phyloP scores from a whole-genome alignment of 176 grass and related monocot species.

The Carex parvula region DNA sequence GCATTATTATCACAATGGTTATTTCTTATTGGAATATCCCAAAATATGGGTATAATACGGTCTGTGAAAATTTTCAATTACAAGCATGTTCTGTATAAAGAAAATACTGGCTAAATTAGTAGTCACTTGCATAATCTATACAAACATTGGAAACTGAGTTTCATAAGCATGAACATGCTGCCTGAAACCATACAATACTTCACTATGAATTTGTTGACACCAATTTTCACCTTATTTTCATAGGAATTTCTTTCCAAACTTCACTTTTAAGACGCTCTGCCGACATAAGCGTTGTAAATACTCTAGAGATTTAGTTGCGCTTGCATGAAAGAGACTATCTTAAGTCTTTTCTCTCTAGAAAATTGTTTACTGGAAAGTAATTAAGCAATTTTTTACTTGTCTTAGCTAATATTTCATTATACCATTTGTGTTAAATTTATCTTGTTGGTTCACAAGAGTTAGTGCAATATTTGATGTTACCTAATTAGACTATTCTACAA shows the following conservation, averaged over 20 bases:
- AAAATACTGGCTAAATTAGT: not conserved
- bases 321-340: too few species aligned
- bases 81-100: not conserved
- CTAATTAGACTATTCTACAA: not conserved
- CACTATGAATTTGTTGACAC: too few species aligned
- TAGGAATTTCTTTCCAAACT: too few species aligned
- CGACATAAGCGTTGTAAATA: too few species aligned
- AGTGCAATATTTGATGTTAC: not conserved
- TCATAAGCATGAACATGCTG: not conserved
- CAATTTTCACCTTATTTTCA: too few species aligned
- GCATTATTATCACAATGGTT: not conserved
- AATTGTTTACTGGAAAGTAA: not conserved
- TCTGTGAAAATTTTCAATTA: not conserved
- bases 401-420: not conserved
- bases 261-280: too few species aligned
- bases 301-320: too few species aligned
- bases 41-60: not conserved
- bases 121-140: not conserved
- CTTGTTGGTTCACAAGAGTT: not conserved
- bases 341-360: not conserved
- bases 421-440: not conserved
- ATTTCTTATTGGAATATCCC: not conserved
- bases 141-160: not conserved
- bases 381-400: not conserved
- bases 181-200: too few species aligned